Evolutionary conservation across 2,329 filamentous ascomycete genomes (phyloP).

Genomic region (Neopestalotiopsis clavispora): DNA sequence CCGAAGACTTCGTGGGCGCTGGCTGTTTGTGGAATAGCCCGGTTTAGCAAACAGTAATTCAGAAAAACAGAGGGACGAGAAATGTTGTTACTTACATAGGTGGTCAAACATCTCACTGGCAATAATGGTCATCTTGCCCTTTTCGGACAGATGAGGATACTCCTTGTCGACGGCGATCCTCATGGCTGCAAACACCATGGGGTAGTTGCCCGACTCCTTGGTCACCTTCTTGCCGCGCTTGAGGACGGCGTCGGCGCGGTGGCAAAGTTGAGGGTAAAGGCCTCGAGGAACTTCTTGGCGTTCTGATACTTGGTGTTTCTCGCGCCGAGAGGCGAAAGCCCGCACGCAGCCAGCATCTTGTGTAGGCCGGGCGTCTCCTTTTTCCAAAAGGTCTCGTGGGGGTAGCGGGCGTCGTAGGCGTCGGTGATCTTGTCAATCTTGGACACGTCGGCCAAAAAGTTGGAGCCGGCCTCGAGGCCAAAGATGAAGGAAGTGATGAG

Average conservation of each 20-base stretch:
- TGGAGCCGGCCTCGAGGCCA: slow-evolving; percentile 10
- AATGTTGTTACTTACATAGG: slow-evolving; percentile 1
- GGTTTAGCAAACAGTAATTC: not conserved
- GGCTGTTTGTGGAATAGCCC: not conserved
- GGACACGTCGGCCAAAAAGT: slow-evolving; percentile 7
- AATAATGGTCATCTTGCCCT: slow-evolving; percentile 1
- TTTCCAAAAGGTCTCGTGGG: slow-evolving; percentile 14
- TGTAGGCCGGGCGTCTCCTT: slow-evolving; percentile 14
- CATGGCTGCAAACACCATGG: not conserved
- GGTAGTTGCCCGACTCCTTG: not conserved
- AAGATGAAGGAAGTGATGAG: slow-evolving; percentile 17
- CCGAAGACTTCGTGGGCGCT: slow-evolving; percentile 10
- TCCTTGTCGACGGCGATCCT: slow-evolving; percentile 4
- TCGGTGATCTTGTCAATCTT: not conserved
- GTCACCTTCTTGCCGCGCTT: not conserved
- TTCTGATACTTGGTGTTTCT: not conserved
- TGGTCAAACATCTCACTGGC: slow-evolving; percentile 18
- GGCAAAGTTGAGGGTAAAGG: slow-evolving; percentile 13
- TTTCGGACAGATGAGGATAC: not conserved
- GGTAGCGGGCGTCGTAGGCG: slow-evolving; percentile 14
- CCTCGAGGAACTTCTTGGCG: slow-evolving; percentile 16
- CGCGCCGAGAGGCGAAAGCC: not conserved
- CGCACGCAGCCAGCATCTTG: not conserved
- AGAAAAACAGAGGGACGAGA: not conserved
- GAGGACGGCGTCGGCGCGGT: not conserved